phyloP scores from a whole-genome alignment of 2,329 filamentous ascomycete species.

The Cercospora citrullina region DNA sequence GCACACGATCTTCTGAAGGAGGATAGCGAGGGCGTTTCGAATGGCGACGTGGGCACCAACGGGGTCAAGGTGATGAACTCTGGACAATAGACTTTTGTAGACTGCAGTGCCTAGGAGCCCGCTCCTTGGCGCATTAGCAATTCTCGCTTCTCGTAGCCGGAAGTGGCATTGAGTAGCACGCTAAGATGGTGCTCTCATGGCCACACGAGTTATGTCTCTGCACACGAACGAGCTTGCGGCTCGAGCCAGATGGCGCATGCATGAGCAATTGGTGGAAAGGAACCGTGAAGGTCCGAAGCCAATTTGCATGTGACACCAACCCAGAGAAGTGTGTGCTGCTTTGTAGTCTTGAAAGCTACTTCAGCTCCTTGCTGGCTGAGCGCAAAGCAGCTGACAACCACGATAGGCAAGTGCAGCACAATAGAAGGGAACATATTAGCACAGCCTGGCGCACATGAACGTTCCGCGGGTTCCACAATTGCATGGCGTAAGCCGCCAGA shows the following conservation, averaged over 20 bases:
- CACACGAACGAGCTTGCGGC: neutral
- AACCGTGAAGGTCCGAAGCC: neutral
- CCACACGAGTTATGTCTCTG: neutral
- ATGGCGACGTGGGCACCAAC: neutral
- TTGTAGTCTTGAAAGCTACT: neutral
- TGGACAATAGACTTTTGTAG: neutral
- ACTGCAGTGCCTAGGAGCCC: neutral
- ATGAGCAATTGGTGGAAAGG: neutral
- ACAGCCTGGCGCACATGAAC: neutral
- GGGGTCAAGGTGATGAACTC: neutral
- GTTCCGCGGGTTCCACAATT: neutral
- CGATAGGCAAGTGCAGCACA: neutral
- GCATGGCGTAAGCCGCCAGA: neutral
- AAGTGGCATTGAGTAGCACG: neutral
- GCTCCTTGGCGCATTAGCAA: neutral
- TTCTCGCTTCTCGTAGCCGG: neutral
- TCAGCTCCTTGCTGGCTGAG: neutral
- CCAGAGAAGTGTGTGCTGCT: neutral
- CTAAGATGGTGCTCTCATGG: neutral
- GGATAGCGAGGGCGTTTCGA: neutral
- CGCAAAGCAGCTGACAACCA: neutral
- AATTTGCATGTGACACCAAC: neutral
- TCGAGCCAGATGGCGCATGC: neutral
- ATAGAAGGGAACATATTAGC: neutral
- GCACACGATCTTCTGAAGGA: neutral